These are phyloP conservation scores for Dillenia suffruticosa DNA, from an alignment of 164 flowering plant genomes.

Conservation along the genomic window DNA sequence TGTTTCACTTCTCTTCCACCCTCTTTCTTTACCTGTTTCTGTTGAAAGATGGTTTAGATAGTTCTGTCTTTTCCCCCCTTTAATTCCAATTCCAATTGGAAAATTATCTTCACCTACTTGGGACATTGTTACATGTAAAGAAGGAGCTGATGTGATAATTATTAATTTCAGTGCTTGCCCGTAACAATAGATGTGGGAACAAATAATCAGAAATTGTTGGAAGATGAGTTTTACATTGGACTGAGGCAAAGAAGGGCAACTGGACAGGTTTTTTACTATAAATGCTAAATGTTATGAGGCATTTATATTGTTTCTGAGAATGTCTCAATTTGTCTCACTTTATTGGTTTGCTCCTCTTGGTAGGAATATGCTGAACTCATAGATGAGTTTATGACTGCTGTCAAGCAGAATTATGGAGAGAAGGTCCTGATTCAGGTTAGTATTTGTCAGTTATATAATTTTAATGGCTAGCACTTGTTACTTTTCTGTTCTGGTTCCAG, in stretches of 20 bases:
- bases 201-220: slow-evolving; percentile 70
- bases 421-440: slow-evolving; percentile 59
- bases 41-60: no score
- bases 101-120: no score
- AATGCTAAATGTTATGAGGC: no score
- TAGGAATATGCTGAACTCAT: slow-evolving; percentile 78
- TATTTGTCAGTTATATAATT: no score
- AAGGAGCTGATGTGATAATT: not conserved
- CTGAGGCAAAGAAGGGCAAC: slow-evolving; percentile 75
- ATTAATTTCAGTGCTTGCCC: slow-evolving; percentile 69
- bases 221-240: slow-evolving; percentile 89
- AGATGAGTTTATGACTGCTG: slow-evolving; percentile 82
- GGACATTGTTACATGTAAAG: no score
- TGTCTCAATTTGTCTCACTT: not conserved
- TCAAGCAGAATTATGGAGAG: slow-evolving; percentile 86
- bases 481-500: no score
- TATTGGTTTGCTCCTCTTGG: slow-evolving; percentile 5
- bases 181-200: slow-evolving; percentile 92
- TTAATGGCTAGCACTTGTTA: no score
- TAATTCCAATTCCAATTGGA: no score
- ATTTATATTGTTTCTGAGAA: no score
- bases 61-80: no score
- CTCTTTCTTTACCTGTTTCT: no score
- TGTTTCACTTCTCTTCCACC: no score
- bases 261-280: slow-evolving; percentile 45